Base-by-base conservation (phyloP, 129 eudicot species). In the Artemisia tridentata region DNA sequence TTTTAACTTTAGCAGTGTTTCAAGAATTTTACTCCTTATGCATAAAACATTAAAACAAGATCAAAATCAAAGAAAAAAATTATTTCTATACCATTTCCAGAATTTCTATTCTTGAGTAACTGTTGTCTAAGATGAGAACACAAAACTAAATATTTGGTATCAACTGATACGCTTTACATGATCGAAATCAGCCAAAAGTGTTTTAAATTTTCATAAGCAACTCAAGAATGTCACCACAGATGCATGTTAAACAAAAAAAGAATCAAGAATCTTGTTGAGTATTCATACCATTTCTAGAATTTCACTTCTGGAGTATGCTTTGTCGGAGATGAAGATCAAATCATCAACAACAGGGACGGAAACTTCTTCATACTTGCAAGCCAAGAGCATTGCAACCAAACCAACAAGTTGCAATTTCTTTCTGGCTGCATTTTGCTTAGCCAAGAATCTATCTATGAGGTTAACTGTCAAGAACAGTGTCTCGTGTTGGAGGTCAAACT, bases 361-460 rank as follows among this genome's bases (percentile, higher is more conserved):
- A 65, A 95, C 88, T 57, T 95, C 99, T 69, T 95, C 99, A 46
- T 90, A 95, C 70, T 95, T 95, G 87, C 99, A 87, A 4, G 99
- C 97, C n/a, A 95, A 72, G 45, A 95, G 96, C 96, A 90, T 71
- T 5, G 99, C 97, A 20, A 83, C 87, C 52, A 93, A 55, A 51
- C 99, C 99, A 72, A 93, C 95, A 60, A 93, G 79, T 76, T 93
- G 99, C 56, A 93, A 78, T 78, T 93, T 93, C 84, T 85, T 90
- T 73, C 99, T 84, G 25, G 69, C 87, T 14, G 90, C 84, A 46
- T 63, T 73, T 75, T 91, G 85, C 65, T 74, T 88, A 15, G 83
- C 96, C 38, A 84, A 76, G 51, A 90, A 93, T 65, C 99, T 85
- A 45, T 93, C 99, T 54, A 93, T 86, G 8, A 93, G 76, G 50